Percentiles rank a stretch among this genome's conserved stretches.
Conservation (phyloP, 192 early-diverging fungal genomes). For the Chytriomyces sp. region DNA sequence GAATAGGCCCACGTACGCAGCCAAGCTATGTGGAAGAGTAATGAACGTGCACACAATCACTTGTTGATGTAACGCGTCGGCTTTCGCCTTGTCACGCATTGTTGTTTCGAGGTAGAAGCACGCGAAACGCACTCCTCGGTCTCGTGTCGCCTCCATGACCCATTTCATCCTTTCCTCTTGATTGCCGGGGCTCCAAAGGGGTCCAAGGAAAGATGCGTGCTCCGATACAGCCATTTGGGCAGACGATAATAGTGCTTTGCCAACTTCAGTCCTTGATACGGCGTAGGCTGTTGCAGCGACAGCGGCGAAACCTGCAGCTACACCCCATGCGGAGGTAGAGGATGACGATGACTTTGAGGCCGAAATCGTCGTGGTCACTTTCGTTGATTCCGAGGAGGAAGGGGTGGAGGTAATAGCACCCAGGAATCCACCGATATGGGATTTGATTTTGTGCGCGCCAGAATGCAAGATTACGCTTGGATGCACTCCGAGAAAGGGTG, state of each 20-base stretch:
- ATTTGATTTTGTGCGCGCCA: conserved; percentile 35
- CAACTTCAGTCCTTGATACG: background rate
- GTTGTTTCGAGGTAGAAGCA: conserved; percentile 15
- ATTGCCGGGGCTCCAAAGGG: conserved; percentile 13
- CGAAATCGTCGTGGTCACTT: background rate
- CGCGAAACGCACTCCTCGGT: background rate
- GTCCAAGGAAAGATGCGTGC: conserved; percentile 6
- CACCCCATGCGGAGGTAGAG: background rate
- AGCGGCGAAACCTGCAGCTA: background rate
- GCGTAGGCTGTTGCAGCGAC: conserved; percentile 3
- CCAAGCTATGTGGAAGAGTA: background rate
- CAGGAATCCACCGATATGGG: background rate
- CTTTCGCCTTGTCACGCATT: background rate
- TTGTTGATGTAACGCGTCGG: background rate
- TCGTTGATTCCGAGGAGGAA: background rate
- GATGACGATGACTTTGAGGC: background rate
- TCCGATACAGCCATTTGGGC: background rate
- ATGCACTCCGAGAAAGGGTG: conserved; percentile 55
- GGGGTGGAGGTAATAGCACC: background rate
- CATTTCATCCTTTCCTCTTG: conserved; percentile 4
- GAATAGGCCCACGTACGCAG: background rate
- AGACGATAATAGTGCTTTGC: background rate
- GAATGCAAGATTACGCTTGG: conserved; percentile 41
- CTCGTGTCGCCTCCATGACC: background rate
- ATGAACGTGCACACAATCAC: conserved; percentile 2